Evolutionary conservation across 345 rosid species (phyloP), one percentile per base, ranked within the genome.

Genomic region (Aquilaria sinensis): DNA sequence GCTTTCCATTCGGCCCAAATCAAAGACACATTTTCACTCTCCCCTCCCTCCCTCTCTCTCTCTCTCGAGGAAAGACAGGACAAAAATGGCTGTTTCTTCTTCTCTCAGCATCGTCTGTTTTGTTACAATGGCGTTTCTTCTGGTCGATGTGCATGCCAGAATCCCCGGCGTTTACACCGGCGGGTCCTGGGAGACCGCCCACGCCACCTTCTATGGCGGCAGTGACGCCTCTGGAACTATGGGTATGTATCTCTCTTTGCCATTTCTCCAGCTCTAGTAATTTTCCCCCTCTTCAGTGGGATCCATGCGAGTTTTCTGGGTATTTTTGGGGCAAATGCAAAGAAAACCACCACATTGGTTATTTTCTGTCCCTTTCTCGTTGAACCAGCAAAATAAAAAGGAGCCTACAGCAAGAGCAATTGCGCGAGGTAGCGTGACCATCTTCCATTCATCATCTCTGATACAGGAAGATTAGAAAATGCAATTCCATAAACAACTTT

Each of bases 221-320:
- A 60, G 68, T 5, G 93, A 86, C 56, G 89, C 89, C 63, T 81
- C 87, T n/a, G 93, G 93, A n/a, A 86, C 93, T 34, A 83, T 83
- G 93, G 89, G 92, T 86, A 80, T 14, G 43, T 37, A 37, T 3
- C 46, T 34, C 1, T 14, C 1, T 31, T 67, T 10, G 45, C 45
- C 5, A 6, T 14, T 10, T 29, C n/a, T 37, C 43, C 8, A 37
- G 7, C 8, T 9, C 8, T 37, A 23, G 23, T 23, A 23, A 23
- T 23, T 23, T 23, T 23, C 23, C 23, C 23, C 23, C 23, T 23
- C 23, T 23, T 23, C 23, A 23, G 1, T 23, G 1, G 23, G 23
- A 23, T 23, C 23, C 23, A 23, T 23, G 23, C 23, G 23, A 23
- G 23, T 23, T 23, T 23, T 23, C 23, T 23, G 23, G 23, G 23